Percentiles rank a stretch among this genome's conserved stretches.
phyloP scores from a whole-genome alignment of 2,329 filamentous ascomycete genomes.

The Pestalotiopsis sp. region DNA sequence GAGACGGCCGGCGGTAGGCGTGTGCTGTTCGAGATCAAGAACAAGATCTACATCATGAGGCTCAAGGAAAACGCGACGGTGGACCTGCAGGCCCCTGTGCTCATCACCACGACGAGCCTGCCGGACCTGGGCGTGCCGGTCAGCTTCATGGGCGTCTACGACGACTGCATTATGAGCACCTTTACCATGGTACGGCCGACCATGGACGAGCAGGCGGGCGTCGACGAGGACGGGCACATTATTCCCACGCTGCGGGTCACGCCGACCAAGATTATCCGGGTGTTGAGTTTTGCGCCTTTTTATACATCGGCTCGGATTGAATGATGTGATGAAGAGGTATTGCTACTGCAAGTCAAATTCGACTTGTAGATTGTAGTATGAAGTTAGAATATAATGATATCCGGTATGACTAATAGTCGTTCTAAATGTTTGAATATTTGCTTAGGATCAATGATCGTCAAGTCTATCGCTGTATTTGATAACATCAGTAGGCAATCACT shows the following conservation, averaged over 20 bases:
- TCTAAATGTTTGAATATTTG: no score
- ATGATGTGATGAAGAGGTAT: no score
- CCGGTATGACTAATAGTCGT: no score
- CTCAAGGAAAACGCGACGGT: slow-evolving; percentile 37
- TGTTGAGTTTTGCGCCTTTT: slow-evolving; percentile 17
- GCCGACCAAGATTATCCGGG: slow-evolving; percentile 20
- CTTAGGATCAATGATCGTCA: no score
- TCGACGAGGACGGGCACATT: background rate
- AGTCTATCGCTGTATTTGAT: no score
- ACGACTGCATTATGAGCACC: slow-evolving; percentile 50
- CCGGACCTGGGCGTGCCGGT: slow-evolving; percentile 39
- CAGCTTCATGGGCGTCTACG: slow-evolving; percentile 48
- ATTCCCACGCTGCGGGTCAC: slow-evolving; percentile 7
- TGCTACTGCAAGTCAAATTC: no score
- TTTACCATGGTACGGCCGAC: slow-evolving; percentile 31
- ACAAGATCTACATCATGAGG: slow-evolving; percentile 43
- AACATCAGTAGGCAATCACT: no score
- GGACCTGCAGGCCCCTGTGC: slow-evolving; percentile 15
- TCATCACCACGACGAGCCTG: slow-evolving; percentile 11
- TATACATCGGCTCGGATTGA: no score
- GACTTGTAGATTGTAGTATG: no score
- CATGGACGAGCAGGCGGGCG: background rate
- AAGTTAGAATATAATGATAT: no score
- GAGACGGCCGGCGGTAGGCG: slow-evolving; percentile 32
- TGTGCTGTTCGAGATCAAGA: slow-evolving; percentile 45